Base-by-base conservation (phyloP, 331 rosid species). In the Ulmus americana region DNA sequence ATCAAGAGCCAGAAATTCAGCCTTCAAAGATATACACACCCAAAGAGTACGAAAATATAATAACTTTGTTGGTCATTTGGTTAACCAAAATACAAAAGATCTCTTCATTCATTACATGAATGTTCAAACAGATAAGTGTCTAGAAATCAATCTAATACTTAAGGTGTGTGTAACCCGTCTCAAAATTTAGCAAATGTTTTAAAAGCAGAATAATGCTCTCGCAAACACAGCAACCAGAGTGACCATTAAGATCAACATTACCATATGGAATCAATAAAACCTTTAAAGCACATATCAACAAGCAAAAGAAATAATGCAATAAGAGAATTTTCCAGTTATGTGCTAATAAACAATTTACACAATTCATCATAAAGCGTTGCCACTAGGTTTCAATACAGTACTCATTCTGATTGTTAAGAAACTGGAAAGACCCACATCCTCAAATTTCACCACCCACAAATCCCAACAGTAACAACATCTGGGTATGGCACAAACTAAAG, bases 181-280 rank as follows among this genome's bases (percentile, higher is more conserved):
- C 35, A 28, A 28, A 28, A 28, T 28, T 28, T 28, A 28, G 35
- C 35, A 28, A 28, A 28, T 28, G 35, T 28, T 28, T 28, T 2
- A 28, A 28, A 28, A 28, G 4, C 35, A 0, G 4, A 28, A 28
- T 28, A 28, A 28, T 28, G 35, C 35, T 28, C 35, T 28, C 35
- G 4, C 35, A 28, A 28, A 28, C 35, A 28, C 35, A 28, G 35
- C 49, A 63, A 57, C 47, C 45, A 16, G 55, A 44, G 53, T 53
- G 55, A 20, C 40, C 13, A 51, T 38, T 28, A 15, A 66, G 51
- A 49, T 43, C 35, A 69, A 22, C 61, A 69, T 48, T 45, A 69
- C 56, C 40, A 16, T 18, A 45, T 14, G 59, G 55, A 47, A 68
- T 45, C 47, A 50, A 64, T 49, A 62, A 65, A 70, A 60, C 42